Conservation (phyloP, 176 grass and related monocot species). For the Hsuehochloa calcarea region DNA sequence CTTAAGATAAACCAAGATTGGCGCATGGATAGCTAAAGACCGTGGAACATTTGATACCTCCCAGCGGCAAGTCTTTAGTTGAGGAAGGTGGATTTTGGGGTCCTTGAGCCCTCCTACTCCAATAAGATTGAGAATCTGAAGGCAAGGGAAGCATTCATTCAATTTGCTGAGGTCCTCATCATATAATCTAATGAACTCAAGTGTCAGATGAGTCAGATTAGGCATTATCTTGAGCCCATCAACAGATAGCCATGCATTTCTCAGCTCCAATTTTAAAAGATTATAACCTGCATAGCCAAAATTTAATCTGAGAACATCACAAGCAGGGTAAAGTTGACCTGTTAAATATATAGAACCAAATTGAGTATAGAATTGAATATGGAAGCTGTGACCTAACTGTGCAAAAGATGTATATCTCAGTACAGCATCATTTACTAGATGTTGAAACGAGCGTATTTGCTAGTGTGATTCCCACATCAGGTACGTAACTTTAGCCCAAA, state of each 20-base stretch:
- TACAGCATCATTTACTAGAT: not conserved
- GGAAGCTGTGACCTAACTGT: not conserved
- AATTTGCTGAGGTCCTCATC: slow-evolving; percentile 65
- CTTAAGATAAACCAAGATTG: slow-evolving; percentile 59
- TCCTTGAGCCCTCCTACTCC: slow-evolving; percentile 66
- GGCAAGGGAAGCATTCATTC: slow-evolving; percentile 79
- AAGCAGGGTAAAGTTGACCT: not conserved
- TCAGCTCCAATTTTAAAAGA: slow-evolving; percentile 56
- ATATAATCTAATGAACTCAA: slow-evolving; percentile 72
- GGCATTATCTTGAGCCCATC: slow-evolving; percentile 61
- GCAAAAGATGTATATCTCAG: not conserved
- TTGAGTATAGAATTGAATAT: not conserved
- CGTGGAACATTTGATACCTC: slow-evolving; percentile 53
- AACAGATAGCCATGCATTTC: slow-evolving; percentile 79
- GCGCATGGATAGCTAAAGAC: slow-evolving; percentile 49
- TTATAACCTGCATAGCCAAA: slow-evolving; percentile 44
- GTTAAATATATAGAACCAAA: not conserved
- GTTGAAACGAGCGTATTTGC: not conserved
- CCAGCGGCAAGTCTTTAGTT: slow-evolving; percentile 59
- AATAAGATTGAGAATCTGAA: slow-evolving; percentile 66
- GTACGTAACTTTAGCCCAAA: not conserved
- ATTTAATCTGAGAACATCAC: not conserved
- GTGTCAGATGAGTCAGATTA: slow-evolving; percentile 51
- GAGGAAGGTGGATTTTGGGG: slow-evolving; percentile 59
- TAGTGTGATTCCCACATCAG: not conserved